Evolutionary conservation across 768 basidiomycete genomes (phyloP), one percentile per base, ranked within the genome.

Genomic region (Nidularia sp.): DNA sequence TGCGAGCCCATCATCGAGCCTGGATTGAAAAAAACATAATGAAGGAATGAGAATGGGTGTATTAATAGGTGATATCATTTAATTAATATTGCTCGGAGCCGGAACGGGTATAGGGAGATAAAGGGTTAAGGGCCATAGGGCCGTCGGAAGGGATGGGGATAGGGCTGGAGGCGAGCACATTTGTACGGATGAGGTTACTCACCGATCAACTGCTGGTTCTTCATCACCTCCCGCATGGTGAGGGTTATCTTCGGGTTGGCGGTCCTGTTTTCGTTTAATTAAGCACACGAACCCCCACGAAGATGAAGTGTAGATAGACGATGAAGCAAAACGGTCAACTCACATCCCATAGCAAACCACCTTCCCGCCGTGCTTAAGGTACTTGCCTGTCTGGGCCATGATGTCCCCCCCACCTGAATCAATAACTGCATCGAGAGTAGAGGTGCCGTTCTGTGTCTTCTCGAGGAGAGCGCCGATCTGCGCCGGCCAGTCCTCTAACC

Each of bases 1-100:
- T 76, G 80, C 6, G 90, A 91, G 13, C 90, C 91, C 90, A 93
- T 90, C 29, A 85, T 90, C 1, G 88, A 88, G 34, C 90, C 90
- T 90, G 33, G n/a, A 31, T 15, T n/a, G 15, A 41, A 41, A 45
- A 44, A 48, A 8, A 25, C 45, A 25, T 22, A 12, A 12, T 1
- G 2, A 31, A 46, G 12, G 15, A 15, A 12, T 13, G 45, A 25
- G 10, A 31, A 46, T 46, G n/a, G 12, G 22, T 13, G 12, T 46
- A 46, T 41, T 41, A 18, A 18, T 41, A 10, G 15, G 39, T 2
- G 10, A 29, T 29, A 29, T 29, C 25, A 29, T 29, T 29, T 29
- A 29, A 29, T 29, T 29, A 29, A 29, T 29, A 29, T 29, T 29
- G 25, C 25, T 29, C 25, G 25, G 25, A 29, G 25, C 25, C 25